Conservation (phyloP, 1,139 yeast genomes). For the Taiozyma sp. region DNA sequence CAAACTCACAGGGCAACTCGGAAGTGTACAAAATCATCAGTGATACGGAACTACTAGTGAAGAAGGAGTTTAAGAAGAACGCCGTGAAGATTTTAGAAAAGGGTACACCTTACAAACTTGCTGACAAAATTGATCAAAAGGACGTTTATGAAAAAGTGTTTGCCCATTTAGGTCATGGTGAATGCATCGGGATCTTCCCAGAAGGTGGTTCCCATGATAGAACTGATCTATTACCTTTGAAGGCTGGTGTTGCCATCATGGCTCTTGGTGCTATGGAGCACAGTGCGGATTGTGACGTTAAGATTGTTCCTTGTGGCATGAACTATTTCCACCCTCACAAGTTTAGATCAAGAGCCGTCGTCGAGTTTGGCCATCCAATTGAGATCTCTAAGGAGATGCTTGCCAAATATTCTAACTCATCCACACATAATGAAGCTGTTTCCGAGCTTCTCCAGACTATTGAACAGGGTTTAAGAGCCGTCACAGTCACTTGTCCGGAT, state of each 20-base stretch:
- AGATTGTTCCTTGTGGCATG: constrained; percentile 94
- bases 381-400: constrained; percentile 62
- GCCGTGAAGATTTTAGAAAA: constrained; percentile 35
- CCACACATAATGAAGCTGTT: constrained; percentile 68
- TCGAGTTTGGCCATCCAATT: constrained; percentile 91
- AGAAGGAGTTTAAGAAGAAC: constrained; percentile 62
- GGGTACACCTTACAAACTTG: constrained; percentile 66
- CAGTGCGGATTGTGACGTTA: constrained; percentile 65
- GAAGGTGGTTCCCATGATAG: constrained; percentile 98
- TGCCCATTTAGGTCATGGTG: constrained; percentile 69
- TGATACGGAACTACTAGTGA: constrained; percentile 66
- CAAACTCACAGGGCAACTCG: constrained; percentile 72
- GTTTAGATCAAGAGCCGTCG: constrained; percentile 89
- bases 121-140: constrained; percentile 81
- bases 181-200: constrained; percentile 93
- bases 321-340: constrained; percentile 95
- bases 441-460: constrained; percentile 63
- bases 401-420: constrained; percentile 55
- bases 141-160: constrained; percentile 78
- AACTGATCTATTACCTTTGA: constrained; percentile 81
- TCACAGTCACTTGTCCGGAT: constrained; percentile 88
- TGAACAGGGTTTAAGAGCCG: constrained; percentile 75
- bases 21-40: constrained; percentile 65
- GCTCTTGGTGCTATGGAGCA: constrained; percentile 86
- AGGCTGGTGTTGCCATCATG: constrained; percentile 98